These are phyloP conservation scores for Arabidopsis lyrata DNA, from an alignment of 441 rosid species.

Conservation along the genomic window DNA sequence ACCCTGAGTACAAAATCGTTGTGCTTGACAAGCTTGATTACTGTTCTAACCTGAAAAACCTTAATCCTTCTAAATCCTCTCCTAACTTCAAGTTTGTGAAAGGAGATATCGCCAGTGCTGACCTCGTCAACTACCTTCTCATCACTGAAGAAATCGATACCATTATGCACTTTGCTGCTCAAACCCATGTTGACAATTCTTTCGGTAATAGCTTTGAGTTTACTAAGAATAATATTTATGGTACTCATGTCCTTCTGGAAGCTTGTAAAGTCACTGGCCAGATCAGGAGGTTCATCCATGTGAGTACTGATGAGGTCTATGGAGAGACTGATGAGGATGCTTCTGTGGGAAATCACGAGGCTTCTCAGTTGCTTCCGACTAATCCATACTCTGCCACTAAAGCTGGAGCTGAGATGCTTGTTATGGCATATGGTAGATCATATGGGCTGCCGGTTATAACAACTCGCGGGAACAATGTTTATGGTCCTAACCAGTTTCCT, in stretches of 20 bases:
- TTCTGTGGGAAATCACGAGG: conserved; percentile 65
- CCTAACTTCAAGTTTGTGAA: conserved; percentile 89
- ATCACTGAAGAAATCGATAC: conserved; percentile 71
- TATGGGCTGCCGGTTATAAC: conserved; percentile 73
- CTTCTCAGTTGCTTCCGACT: conserved; percentile 76
- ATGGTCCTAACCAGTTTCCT: conserved; percentile 75
- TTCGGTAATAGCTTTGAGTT: conserved; percentile 77
- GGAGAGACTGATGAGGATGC: conserved; percentile 83
- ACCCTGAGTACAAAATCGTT: conserved; percentile 89
- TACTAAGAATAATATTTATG: conserved; percentile 68
- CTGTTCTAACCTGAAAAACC: conserved; percentile 86
- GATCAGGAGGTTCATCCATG: conserved; percentile 73
- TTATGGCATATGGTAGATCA: conserved; percentile 75
- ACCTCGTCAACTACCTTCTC: conserved; percentile 74
- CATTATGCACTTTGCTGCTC: conserved; percentile 77
- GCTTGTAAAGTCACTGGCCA: conserved; percentile 78
- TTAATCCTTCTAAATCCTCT: conserved; percentile 71
- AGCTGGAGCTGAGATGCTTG: conserved; percentile 82
- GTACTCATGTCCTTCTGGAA: conserved; percentile 69
- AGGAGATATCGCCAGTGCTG: conserved; percentile 75
- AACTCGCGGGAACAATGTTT: conserved; percentile 75
- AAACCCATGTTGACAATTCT: conserved; percentile 73
- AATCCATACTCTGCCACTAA: conserved; percentile 74
- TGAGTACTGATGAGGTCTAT: conserved; percentile 76
- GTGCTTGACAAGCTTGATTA: conserved; percentile 97